Evolutionary conservation across 306 rosid genomes (phyloP), one percentile per base, ranked within the genome.

Genomic region (Arachis stenosperma): DNA sequence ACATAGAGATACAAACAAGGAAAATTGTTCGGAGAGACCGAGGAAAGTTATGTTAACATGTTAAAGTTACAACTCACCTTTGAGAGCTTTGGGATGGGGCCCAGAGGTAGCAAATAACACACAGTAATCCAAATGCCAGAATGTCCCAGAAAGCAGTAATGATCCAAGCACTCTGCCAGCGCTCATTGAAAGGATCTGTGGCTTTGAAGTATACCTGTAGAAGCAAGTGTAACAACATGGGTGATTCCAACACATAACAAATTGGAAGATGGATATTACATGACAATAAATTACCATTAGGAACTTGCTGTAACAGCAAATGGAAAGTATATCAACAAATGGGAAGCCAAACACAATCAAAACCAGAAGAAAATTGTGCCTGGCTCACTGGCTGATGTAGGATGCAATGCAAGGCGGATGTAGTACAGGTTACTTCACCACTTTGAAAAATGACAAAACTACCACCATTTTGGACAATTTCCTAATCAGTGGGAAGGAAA

Each of bases 61-160:
- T 47, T 3, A 48, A 69, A 13, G 51, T 56, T 14, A 65, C 40
- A 78, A 73, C 66, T 9, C 69, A 94, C 98, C 97, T 84, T 83
- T 94, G 97, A 70, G 98, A 91, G 85, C 92, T 94, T 79, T 91
- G 98, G 73, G 98, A 94, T 65, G 98, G 98, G 9, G 98, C 95
- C 98, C 98, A 94, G 43, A 91, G 96, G 80, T 84, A 91, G 85
- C 98, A 89, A 78, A 94, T 85, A 57, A 91, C 96, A 70, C 90
- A 85, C 6, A 94, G 95, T 82, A 94, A 80, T 55, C 86, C 87
- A 81, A 88, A 89, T 60, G 97, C 89, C 50, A 91, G 87, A 83
- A 86, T 71, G 84, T 94, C 97, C 98, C 98, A 91, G 79, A 94
- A 94, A 65, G 96, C 96, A 79, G 92, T 91, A 81, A 94, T 86